Evolutionary conservation across 208 protist species (phyloP), one percentile per base, ranked within the genome.

Genomic region (Trichomonas gallinae): DNA sequence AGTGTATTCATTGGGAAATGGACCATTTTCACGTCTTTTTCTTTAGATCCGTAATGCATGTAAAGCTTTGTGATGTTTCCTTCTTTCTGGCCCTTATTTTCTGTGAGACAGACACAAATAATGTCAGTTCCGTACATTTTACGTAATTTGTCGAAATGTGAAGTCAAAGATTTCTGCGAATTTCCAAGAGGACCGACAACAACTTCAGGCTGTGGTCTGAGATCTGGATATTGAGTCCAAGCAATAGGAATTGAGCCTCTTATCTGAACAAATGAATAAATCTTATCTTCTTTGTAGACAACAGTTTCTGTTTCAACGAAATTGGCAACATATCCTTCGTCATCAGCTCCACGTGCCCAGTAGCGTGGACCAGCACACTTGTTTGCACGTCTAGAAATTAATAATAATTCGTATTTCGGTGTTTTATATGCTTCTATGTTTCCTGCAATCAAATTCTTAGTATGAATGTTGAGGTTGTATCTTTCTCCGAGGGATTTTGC

Each of bases 191-290:
- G 4, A 31, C 38, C 83, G 26, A 89, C 21, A n/a, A 46, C 38
- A 89, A 89, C 38, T 89, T 89, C 17, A 17, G 83, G 83, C 40
- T 44, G 40, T 44, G 38, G 38, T 31, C 34, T 89, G 17, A 89
- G 83, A 46, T 89, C 38, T 58, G 87, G 87, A 51, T 93, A 93
- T 51, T 93, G n/a, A 15, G 87, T 51, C 87, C 87, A 93, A n/a
- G 21, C 0, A 34, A 51, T 0, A 9, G 87, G 87, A 93, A 93
- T 93, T 17, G 87, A 93, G 0, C 87, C 87, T 38, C 87, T 4
- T 36, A 93, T 36, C 51, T 51, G 40, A 93, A 93, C 36, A 38
- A 58, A 93, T 11, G 87, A 48, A 8, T 51, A 42, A 38, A 51
- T 51, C 38, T 48, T 51, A 40, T 93, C 45, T 6, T 2, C 40